Evolutionary conservation across 176 grass and related monocot species (phyloP).

Genomic region (Bonia amplexicaulis): DNA sequence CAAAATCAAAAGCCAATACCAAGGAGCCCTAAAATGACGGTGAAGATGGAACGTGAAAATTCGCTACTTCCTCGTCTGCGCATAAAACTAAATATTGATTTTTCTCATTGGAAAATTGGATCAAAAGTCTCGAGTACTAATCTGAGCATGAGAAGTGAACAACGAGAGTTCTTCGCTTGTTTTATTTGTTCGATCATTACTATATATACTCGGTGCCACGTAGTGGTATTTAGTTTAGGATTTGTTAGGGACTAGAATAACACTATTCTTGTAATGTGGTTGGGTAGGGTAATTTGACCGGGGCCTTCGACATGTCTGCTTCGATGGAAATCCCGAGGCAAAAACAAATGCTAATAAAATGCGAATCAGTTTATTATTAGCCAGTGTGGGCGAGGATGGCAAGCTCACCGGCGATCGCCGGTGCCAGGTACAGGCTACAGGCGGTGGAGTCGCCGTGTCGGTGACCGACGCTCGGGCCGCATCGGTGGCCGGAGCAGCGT

Average conservation of each 20-base stretch:
- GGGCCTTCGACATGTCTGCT: slow-evolving; percentile 34
- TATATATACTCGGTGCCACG: not conserved
- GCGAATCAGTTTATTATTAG: no score
- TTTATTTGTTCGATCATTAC: not conserved
- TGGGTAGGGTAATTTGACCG: slow-evolving; percentile 31
- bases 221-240: not conserved
- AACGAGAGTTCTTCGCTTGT: not conserved
- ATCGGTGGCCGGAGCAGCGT: not conserved
- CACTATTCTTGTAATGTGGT: not conserved
- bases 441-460: slow-evolving; percentile 47
- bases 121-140: no score
- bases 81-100: not conserved
- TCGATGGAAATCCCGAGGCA: slow-evolving; percentile 23
- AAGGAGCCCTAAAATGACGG: no score
- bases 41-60: not conserved
- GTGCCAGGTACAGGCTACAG: not conserved
- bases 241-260: not conserved
- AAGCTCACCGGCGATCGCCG: not conserved
- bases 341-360: not conserved
- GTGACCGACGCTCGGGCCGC: slow-evolving; percentile 40
- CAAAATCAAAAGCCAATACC: no score
- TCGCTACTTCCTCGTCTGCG: not conserved
- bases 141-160: not conserved
- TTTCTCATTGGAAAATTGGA: not conserved
- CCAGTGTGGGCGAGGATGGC: not conserved